Conservation (phyloP, 441 rosid species). For the Erysimum cheiri region DNA sequence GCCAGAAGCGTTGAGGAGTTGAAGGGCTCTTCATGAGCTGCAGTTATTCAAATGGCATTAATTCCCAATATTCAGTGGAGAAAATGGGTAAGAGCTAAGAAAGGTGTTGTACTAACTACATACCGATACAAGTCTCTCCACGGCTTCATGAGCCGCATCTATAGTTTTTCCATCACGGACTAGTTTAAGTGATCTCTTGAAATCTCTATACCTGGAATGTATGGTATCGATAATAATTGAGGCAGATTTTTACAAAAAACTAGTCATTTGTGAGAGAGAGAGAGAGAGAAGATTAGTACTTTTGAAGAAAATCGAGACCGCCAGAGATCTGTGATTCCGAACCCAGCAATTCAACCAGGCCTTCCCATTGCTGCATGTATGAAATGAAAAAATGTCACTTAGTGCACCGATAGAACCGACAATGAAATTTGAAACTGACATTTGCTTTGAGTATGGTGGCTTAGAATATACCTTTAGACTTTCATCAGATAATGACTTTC, state of each 20-base stretch:
- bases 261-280: not conserved
- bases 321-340: constrained; percentile 80
- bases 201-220: constrained; percentile 80
- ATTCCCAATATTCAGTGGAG: not conserved
- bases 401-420: not conserved
- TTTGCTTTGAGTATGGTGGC: constrained; percentile 12
- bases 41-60: constrained; percentile 34
- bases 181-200: constrained; percentile 79
- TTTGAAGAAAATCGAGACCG: constrained; percentile 91
- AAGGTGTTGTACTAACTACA: constrained; percentile 34
- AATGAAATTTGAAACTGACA: not conserved
- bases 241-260: not conserved
- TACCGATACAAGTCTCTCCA: constrained; percentile 80
- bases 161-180: constrained; percentile 62
- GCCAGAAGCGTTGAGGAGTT: constrained; percentile 92
- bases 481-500: constrained; percentile 90
- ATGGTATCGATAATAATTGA: constrained; percentile 2
- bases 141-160: constrained; percentile 69
- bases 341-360: constrained; percentile 81
- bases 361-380: constrained; percentile 91
- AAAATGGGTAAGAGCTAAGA: not conserved
- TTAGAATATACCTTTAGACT: constrained; percentile 66
- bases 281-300: constrained; percentile 51
- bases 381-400: constrained; percentile 1
- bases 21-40: constrained; percentile 95